Evolutionary conservation across 257 asterid species (phyloP).

Genomic region (Paulownia fortunei): DNA sequence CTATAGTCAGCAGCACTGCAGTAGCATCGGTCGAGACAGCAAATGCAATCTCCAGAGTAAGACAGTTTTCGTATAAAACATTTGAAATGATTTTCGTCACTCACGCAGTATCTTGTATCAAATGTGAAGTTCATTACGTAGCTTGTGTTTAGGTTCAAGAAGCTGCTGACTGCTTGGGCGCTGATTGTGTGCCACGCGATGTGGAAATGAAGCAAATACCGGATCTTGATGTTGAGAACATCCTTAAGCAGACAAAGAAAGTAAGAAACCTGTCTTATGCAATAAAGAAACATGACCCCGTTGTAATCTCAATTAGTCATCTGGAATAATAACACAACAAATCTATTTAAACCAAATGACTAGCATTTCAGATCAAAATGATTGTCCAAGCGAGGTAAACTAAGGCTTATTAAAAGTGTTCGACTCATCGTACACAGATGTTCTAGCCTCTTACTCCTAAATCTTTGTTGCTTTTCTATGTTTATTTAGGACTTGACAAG

Average conservation of each 20-base stretch:
- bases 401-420: neutral
- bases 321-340: neutral
- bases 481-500: slow-evolving; percentile 47
- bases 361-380: neutral
- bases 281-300: neutral
- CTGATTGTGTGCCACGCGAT: slow-evolving; percentile 77
- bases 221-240: slow-evolving; percentile 62
- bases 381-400: neutral
- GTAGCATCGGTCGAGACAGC: slow-evolving; percentile 82
- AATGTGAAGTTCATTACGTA: slow-evolving; percentile 8
- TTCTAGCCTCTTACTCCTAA: neutral
- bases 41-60: slow-evolving; percentile 72
- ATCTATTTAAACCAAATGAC: neutral
- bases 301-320: neutral
- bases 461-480: neutral
- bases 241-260: slow-evolving; percentile 58
- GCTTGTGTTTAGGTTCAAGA: slow-evolving; percentile 73
- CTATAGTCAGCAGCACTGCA: slow-evolving; percentile 67
- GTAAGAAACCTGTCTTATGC: slow-evolving; percentile 43
- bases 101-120: neutral
- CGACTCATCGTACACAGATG: neutral
- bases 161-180: slow-evolving; percentile 93
- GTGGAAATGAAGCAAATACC: slow-evolving; percentile 65
- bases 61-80: slow-evolving; percentile 12
- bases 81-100: neutral